These are phyloP conservation scores for Sporopachydermia quercuum DNA, from an alignment of 805 yeast genomes.

Conservation along the genomic window DNA sequence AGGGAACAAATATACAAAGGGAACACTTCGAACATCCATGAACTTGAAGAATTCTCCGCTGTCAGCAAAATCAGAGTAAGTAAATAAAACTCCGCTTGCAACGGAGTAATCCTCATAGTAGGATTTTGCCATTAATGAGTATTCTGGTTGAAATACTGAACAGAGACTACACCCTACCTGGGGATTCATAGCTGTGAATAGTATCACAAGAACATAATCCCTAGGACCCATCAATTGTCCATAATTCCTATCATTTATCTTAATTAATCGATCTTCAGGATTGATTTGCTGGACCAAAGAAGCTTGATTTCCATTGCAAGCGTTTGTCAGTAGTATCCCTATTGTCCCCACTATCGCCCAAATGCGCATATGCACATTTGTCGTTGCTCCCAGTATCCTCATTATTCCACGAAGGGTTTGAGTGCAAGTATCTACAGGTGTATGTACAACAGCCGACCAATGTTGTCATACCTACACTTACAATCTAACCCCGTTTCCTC, in stretches of 20 bases:
- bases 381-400: too few relatives aligned
- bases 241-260: background rate
- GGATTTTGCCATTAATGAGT: background rate
- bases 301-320: background rate
- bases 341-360: too few relatives aligned
- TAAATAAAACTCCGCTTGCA: background rate
- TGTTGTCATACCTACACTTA: too few relatives aligned
- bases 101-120: background rate
- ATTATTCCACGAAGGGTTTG: too few relatives aligned
- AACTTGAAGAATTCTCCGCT: background rate
- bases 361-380: too few relatives aligned
- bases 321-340: too few relatives aligned
- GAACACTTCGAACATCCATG: background rate
- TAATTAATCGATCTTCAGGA: background rate
- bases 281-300: background rate
- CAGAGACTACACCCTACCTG: background rate
- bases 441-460: too few relatives aligned
- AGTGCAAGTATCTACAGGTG: too few relatives aligned
- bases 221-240: background rate
- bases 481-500: too few relatives aligned
- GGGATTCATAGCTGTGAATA: background rate
- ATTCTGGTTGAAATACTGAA: background rate
- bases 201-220: background rate
- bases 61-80: background rate
- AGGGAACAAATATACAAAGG: background rate